Conservation (phyloP, 2,329 filamentous ascomycete species). For the Aureobasidium sp. region DNA sequence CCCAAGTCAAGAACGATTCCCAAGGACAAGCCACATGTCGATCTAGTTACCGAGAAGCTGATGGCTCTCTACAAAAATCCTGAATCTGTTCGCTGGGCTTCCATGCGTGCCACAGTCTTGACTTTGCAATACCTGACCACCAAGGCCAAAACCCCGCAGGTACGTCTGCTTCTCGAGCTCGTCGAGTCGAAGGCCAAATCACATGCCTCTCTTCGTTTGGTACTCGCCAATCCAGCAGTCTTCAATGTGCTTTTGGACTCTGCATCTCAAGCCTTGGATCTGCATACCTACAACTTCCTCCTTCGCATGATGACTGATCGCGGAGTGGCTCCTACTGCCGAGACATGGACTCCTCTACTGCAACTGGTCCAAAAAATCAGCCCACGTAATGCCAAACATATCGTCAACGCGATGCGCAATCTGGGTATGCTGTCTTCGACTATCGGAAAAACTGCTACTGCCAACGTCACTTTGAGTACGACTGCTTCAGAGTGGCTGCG, state of each 20-base stretch:
- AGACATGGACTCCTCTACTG: constrained; percentile 18
- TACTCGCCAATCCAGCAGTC: not conserved
- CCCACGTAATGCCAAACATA: constrained; percentile 4
- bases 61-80: constrained; percentile 14
- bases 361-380: not conserved
- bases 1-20: no score
- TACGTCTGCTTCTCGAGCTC: constrained; percentile 15
- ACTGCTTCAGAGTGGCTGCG: constrained; percentile 16
- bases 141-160: constrained; percentile 12
- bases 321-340: constrained; percentile 13
- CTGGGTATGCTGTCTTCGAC: constrained; percentile 16
- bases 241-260: constrained; percentile 19
- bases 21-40: constrained; percentile 11
- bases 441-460: not conserved
- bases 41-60: constrained; percentile 14
- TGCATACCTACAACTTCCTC: constrained; percentile 21
- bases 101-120: constrained; percentile 13
- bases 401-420: constrained; percentile 18
- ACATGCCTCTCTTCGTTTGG: not conserved
- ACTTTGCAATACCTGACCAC: constrained; percentile 19
- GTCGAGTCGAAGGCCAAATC: constrained; percentile 13
- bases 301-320: constrained; percentile 19
- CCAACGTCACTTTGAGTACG: constrained; percentile 1
- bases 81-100: constrained; percentile 12
- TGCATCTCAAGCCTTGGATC: constrained; percentile 17